Base-by-base conservation (phyloP, 2,329 filamentous ascomycete species). In the Verticillium nubilum region DNA sequence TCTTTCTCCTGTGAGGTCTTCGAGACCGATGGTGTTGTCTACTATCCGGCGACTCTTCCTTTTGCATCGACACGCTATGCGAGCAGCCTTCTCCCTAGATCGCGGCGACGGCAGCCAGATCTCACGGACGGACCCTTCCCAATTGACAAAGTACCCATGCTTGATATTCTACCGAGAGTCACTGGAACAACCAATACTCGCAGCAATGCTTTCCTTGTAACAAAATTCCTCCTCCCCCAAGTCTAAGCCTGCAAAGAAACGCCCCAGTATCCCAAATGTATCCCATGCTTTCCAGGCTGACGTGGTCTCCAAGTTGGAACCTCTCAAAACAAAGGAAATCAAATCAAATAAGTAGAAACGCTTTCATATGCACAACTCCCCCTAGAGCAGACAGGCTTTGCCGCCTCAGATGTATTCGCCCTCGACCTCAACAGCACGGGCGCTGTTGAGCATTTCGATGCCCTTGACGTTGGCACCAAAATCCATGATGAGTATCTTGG, bases 401-500 rank as follows among this genome's bases (percentile, higher is more conserved):
- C 28, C 26, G 42, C 28, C 42, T 65, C 62, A 74, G 57, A 74
- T 74, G 62, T 74, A 74, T 17, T 71, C 72, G 23, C 69, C 69
- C 52, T 71, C 61, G 26, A 60, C 58, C 55, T 58, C 56, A n/a
- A 53, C 62, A 33, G 55, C 56, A 13, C 59, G 59, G 42, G 59
- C 62, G 59, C 80, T 84, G 72, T 87, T 83, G 47, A 89, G 74
- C 69, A 79, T 77, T 62, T 84, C 80, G 50, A 89, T 82, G 28
- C 85, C 81, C 28, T 78, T 71, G 5, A 89, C 77, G 52, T 78
- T 80, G 19, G 80, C 80, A 29, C 86, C 95, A 77, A 98, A 99
- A 76, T 99, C 95, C 81, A 98, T 88, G 61, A 99, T 89, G 60
- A 98, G 77, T 57, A 96, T 92, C 70, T 96, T 89, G 33, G 93